Percentiles rank a stretch among this genome's conserved stretches.
phyloP scores from a whole-genome alignment of 2,329 filamentous ascomycete genomes.

The Monosporascus sp. region DNA sequence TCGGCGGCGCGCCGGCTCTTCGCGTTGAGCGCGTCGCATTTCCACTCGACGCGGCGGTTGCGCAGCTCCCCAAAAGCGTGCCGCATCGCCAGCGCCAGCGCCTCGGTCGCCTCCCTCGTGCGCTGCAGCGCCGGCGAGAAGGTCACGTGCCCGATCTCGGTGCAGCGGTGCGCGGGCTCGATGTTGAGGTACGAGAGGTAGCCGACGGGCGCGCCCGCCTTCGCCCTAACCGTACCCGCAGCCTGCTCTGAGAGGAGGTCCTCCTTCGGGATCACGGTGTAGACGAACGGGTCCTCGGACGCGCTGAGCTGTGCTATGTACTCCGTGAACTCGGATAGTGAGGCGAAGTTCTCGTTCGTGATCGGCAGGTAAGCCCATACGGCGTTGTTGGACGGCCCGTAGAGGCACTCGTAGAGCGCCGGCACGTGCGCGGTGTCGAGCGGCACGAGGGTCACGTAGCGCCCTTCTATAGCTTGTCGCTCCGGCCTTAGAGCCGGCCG shows the following conservation, averaged over 20 bases:
- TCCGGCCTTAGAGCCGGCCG: neutral
- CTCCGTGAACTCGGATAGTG: slow-evolving; percentile 12
- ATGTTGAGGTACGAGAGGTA: slow-evolving; percentile 35
- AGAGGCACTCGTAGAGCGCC: slow-evolving; percentile 15
- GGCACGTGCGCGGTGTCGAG: slow-evolving; percentile 13
- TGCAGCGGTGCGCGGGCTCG: slow-evolving; percentile 37
- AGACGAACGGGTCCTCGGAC: slow-evolving; percentile 17
- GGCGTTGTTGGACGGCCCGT: slow-evolving; percentile 15
- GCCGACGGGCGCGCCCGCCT: slow-evolving; percentile 14
- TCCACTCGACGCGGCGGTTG: slow-evolving; percentile 59
- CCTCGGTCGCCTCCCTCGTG: slow-evolving; percentile 52
- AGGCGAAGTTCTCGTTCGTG: slow-evolving; percentile 15
- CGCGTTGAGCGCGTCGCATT: slow-evolving; percentile 52
- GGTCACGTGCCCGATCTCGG: slow-evolving; percentile 55
- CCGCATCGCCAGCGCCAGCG: slow-evolving; percentile 48
- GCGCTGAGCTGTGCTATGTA: slow-evolving; percentile 8
- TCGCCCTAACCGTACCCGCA: too few relatives aligned
- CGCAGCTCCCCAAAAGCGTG: slow-evolving; percentile 48
- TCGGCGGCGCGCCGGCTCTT: slow-evolving; percentile 48
- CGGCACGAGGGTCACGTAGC: slow-evolving; percentile 14
- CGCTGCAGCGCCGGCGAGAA: slow-evolving; percentile 45
- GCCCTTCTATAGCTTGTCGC: slow-evolving; percentile 7
- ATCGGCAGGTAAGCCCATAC: slow-evolving; percentile 22
- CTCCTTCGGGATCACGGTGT: slow-evolving; percentile 16
- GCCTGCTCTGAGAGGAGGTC: neutral